These are phyloP conservation scores for Elsinoe necatrix DNA, from an alignment of 2,329 filamentous ascomycete genomes.

Conservation along the genomic window DNA sequence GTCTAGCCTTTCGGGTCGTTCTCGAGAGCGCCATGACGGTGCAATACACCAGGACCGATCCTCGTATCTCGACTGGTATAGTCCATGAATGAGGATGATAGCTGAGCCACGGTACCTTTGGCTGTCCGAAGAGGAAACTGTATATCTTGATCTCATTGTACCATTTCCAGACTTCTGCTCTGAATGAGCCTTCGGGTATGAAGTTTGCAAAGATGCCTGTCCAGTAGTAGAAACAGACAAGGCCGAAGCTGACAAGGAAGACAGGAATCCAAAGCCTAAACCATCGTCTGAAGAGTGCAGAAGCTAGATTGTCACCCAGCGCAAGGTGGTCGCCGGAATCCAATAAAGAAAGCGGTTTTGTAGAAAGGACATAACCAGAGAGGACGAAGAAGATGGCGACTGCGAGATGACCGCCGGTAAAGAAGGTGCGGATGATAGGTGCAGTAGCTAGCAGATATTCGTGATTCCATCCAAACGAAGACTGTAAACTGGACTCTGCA, in stretches of 20 bases:
- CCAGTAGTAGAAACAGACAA: conserved; percentile 46
- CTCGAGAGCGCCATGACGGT: conserved; percentile 49
- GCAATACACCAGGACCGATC: conserved; percentile 49
- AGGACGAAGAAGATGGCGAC: conserved; percentile 46
- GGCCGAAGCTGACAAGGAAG: conserved; percentile 47
- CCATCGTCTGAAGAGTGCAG: conserved; percentile 45
- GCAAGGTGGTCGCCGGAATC: conserved; percentile 34
- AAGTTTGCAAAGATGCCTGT: conserved; percentile 39
- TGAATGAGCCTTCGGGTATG: conserved; percentile 18
- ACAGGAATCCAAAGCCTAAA: conserved; percentile 45
- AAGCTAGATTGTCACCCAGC: conserved; percentile 38
- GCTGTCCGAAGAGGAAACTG: conserved; percentile 55
- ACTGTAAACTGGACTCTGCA: conserved; percentile 41
- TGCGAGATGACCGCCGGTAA: conserved; percentile 54
- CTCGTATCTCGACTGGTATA: conserved; percentile 2
- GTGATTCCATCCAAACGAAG: conserved; percentile 44
- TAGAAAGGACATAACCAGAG: conserved; percentile 45
- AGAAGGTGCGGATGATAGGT: conserved; percentile 51
- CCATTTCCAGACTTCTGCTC: conserved; percentile 43
- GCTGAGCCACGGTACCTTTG: conserved; percentile 42
- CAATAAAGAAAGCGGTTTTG: conserved; percentile 38
- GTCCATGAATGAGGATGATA: conserved; percentile 14
- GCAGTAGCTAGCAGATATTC: conserved; percentile 45
- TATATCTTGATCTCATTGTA: conserved; percentile 57
- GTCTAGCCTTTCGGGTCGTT: conserved; percentile 46